Evolutionary conservation across 129 eudicot genomes (phyloP), one percentile per base, ranked within the genome.

Genomic region (Chrysanthemum lavandulifolium): DNA sequence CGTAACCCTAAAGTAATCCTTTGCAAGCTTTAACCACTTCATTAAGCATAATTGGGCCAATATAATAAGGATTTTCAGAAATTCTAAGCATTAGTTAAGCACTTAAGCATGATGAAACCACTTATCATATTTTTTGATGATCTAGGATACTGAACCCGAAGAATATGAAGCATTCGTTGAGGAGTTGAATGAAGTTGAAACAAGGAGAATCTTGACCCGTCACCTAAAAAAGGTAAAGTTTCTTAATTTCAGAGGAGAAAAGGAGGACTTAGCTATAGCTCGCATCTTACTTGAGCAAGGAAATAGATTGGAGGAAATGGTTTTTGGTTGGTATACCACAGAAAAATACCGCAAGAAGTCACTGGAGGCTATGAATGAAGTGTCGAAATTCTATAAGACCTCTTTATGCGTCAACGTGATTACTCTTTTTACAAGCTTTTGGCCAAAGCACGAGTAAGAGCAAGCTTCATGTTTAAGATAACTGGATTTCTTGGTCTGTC

Each of bases 281-380:
- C 56, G 56, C 5, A 0, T 52, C 5, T 74, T 74, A 29, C 54
- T 74, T 12, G 50, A 50, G 31, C 33, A 51, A 1, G 78, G 71
- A 51, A 27, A 51, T 8, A 69, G 16, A 64, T 52, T 63, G 71
- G 78, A 74, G 78, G 71, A 74, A 33, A 74, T 73, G 78, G 56
- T 52, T 52, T 52, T 52, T 16, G 0, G 56, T 12, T 51, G 55
- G 77, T 3, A 10, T 15, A 23, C 51, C 40, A 13, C 63, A 63
- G 71, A 6, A 27, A 61, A 48, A 8, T 10, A 13, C 49, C 47
- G 13, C 3, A 27, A 50, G 4, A 72, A 60, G 61, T 51, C 63
- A 12, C 33, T 4, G 21, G 50, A 29, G 63, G 47, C 71, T 51
- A 63, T 73, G 64, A 13, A 58, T 23, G 14, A 58, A 72, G 14